Base-by-base conservation (phyloP, 768 basidiomycete genomes). In the Mycena rebaudengoi region DNA sequence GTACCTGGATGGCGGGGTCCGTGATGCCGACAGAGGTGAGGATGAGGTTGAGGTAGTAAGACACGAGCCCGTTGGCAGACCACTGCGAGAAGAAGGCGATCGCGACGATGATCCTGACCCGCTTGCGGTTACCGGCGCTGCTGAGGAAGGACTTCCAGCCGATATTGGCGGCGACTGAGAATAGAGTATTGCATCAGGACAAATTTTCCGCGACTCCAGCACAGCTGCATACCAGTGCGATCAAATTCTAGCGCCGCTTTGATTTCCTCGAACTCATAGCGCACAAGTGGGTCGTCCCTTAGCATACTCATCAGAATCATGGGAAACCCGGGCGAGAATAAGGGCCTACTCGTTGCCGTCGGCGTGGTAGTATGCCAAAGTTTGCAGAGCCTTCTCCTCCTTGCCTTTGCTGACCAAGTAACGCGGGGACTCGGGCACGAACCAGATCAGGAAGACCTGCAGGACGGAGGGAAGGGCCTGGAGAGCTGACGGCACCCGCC, bases 31-130 rank as follows among this genome's bases (percentile, higher is more conserved):
- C 88, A 60, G 85, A 80, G 64, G 82, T 74, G 75, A 95, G 87
- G 52, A 94, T 88, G 74, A 85, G 82, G 78, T 82, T 89, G 70
- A 94, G 86, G 80, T 94, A 94, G 82, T 90, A 93, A 7, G 90
- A 92, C 51, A 92, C 89, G 55, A 94, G 88, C 71, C 92, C 92
- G 70, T 93, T 93, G 14, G 91, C 92, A 11, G 90, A 92, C 92
- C 91, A 93, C 69, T 92, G 90, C 3, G 91, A 92, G 84, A 94
- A 92, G 84, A 91, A 91, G 46, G 90, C 91, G 57, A 94, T 79
- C 46, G 89, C 89, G 65, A 91, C 73, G 74, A 94, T 90, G 74
- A 94, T 90, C 57, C 84, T 78, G 83, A 94, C 84, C 60, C 94
- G 91, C 75, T 82, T 88, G 66, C 86, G 80, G 83, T 95, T 95